Conservation (phyloP, 176 grass and related monocot species). For the Ensete ventricosum region DNA sequence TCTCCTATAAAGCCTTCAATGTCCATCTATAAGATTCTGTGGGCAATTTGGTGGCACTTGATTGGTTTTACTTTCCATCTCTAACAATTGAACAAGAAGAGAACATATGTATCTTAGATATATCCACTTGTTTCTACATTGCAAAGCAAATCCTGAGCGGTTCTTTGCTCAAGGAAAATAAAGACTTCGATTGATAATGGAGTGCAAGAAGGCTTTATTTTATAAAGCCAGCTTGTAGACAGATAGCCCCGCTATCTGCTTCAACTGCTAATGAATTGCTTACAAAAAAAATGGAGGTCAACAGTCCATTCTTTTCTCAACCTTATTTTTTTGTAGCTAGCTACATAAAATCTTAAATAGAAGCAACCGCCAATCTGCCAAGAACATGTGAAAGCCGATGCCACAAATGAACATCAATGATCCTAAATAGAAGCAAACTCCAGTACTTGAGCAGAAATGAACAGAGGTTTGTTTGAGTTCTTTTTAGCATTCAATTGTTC, state of each 20-base stretch:
- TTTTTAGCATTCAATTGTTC: not conserved
- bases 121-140: too few relatives aligned
- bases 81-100: too few relatives aligned
- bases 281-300: too few relatives aligned
- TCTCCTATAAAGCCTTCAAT: too few relatives aligned
- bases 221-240: slow-evolving; percentile 47
- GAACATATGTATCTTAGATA: too few relatives aligned
- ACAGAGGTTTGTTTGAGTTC: not conserved
- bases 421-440: not conserved
- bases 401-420: slow-evolving; percentile 4
- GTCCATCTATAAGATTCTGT: too few relatives aligned
- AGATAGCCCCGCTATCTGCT: slow-evolving; percentile 67
- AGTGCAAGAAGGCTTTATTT: slow-evolving; percentile 69
- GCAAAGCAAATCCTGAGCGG: too few relatives aligned
- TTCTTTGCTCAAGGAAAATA: too few relatives aligned
- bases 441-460: too few relatives aligned
- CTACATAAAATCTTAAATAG: slow-evolving; percentile 7
- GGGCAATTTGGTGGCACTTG: too few relatives aligned
- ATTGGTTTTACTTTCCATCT: too few relatives aligned
- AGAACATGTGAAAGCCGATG: slow-evolving; percentile 4
- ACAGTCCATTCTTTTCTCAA: too few relatives aligned
- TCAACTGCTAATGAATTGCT: slow-evolving; percentile 64
- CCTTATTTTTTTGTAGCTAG: not conserved
- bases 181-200: slow-evolving; percentile 41
- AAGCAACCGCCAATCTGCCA: not conserved